Conservation (phyloP, 441 rosid genomes). For the Kokia cookei region DNA sequence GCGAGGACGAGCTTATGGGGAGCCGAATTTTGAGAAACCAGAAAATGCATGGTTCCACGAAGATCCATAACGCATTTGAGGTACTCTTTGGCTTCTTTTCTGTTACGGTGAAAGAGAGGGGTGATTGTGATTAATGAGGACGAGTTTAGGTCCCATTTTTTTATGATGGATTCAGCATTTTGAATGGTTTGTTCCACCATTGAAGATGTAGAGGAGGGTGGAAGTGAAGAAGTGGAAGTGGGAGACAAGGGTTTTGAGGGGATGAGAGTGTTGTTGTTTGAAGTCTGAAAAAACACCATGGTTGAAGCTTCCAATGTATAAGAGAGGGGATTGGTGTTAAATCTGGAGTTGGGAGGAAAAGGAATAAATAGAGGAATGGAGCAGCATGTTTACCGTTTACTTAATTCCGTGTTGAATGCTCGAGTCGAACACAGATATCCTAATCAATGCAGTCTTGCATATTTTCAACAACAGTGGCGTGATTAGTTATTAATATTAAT, state of each 20-base stretch:
- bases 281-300: constrained; percentile 13
- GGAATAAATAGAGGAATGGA: constrained; percentile 9
- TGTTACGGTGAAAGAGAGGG: constrained; percentile 34
- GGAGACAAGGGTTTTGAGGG: constrained; percentile 9
- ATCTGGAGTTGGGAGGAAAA: background rate
- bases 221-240: constrained; percentile 10
- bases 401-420: background rate
- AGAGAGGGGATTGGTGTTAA: background rate
- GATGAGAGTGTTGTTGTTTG: background rate
- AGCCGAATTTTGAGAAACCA: constrained; percentile 22
- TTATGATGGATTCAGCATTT: constrained; percentile 44
- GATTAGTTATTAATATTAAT: too few relatives aligned
- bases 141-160: constrained; percentile 51
- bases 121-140: constrained; percentile 20
- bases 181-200: constrained; percentile 28
- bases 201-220: constrained; percentile 27
- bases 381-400: background rate
- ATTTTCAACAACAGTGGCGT: background rate
- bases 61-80: constrained; percentile 38
- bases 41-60: constrained; percentile 51
- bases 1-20: constrained; percentile 43
- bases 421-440: background rate
- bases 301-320: background rate
- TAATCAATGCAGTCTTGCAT: too few relatives aligned
- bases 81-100: constrained; percentile 47